phyloP scores from a whole-genome alignment of 1,284 basidiomycete genomes.

The Neotropicomus parvogracilis region DNA sequence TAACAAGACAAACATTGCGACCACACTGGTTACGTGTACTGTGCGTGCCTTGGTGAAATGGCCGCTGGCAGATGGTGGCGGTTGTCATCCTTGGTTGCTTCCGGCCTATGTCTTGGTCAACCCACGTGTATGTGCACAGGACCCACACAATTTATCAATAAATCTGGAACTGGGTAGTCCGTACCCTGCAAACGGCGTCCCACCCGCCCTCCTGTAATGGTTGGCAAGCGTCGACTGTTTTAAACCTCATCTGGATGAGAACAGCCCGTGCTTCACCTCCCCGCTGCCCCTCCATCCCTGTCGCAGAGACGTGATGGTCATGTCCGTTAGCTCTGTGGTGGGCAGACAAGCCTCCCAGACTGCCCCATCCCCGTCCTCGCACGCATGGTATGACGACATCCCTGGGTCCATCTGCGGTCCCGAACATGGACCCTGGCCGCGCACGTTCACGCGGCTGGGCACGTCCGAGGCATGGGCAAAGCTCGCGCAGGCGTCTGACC shows the following conservation, averaged over 20 bases:
- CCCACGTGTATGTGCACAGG: conserved; percentile 30
- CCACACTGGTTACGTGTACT: conserved; percentile 12
- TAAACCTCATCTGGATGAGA: conserved; percentile 14
- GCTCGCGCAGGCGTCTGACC: conserved; percentile 46
- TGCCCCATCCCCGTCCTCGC: conserved; percentile 38
- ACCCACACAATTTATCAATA: conserved; percentile 25
- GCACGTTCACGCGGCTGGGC: conserved; percentile 48
- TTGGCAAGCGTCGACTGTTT: conserved; percentile 32
- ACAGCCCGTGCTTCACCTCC: background rate
- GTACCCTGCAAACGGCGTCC: conserved; percentile 18
- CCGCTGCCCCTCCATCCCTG: conserved; percentile 2
- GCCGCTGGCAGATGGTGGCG: conserved; percentile 25
- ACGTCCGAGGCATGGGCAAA: conserved; percentile 48
- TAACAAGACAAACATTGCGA: conserved; percentile 16
- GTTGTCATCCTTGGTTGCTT: conserved; percentile 18
- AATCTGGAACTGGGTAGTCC: conserved; percentile 20
- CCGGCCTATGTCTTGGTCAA: conserved; percentile 11
- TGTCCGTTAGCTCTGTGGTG: conserved; percentile 18
- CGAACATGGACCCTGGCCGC: conserved; percentile 61
- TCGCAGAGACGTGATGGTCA: conserved; percentile 18
- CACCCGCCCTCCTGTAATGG: conserved; percentile 19
- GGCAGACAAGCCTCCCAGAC: conserved; percentile 30
- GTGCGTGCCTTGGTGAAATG: conserved; percentile 20
- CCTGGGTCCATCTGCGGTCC: conserved; percentile 55
- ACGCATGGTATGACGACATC: conserved; percentile 45